A percentile compares a stretch with the other conserved stretches of the same genome.
phyloP scores from a whole-genome alignment of 306 rosid genomes.

The Castanospermum australe region DNA sequence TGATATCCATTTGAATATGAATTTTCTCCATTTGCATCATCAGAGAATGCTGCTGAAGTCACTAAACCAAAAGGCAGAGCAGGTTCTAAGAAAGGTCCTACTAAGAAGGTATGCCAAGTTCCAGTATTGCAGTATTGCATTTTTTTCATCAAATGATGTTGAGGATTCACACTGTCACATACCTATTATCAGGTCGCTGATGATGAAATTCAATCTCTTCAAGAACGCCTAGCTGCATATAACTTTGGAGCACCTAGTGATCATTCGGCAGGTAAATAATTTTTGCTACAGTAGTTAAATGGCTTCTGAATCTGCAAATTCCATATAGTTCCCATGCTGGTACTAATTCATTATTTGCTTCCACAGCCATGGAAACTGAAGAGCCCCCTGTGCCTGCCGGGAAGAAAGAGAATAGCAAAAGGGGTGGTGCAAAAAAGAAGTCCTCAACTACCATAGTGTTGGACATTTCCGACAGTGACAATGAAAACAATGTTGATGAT shows the following conservation, averaged over 20 bases:
- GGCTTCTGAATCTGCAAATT: neutral
- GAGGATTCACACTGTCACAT: neutral
- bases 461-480: slow-evolving; percentile 42
- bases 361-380: slow-evolving; percentile 58
- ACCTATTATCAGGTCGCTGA: slow-evolving; percentile 48
- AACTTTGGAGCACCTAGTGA: slow-evolving; percentile 76
- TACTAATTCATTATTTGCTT: neutral
- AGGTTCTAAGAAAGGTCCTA: slow-evolving; percentile 51
- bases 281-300: neutral
- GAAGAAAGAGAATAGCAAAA: slow-evolving; percentile 51
- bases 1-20: neutral
- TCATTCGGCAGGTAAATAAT: slow-evolving; percentile 49
- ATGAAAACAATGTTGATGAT: slow-evolving; percentile 14
- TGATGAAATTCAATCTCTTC: slow-evolving; percentile 65
- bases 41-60: slow-evolving; percentile 55
- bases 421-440: slow-evolving; percentile 59
- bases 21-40: neutral
- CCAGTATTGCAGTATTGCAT: neutral
- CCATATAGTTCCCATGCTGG: neutral
- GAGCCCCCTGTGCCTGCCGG: slow-evolving; percentile 43
- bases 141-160: neutral
- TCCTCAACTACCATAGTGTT: slow-evolving; percentile 28
- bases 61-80: slow-evolving; percentile 63
- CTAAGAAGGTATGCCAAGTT: slow-evolving; percentile 49
- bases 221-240: slow-evolving; percentile 93